Evolutionary conservation across 148 eudicot species (phyloP), one percentile per base, ranked within the genome.

Genomic region (Spergularia marina): DNA sequence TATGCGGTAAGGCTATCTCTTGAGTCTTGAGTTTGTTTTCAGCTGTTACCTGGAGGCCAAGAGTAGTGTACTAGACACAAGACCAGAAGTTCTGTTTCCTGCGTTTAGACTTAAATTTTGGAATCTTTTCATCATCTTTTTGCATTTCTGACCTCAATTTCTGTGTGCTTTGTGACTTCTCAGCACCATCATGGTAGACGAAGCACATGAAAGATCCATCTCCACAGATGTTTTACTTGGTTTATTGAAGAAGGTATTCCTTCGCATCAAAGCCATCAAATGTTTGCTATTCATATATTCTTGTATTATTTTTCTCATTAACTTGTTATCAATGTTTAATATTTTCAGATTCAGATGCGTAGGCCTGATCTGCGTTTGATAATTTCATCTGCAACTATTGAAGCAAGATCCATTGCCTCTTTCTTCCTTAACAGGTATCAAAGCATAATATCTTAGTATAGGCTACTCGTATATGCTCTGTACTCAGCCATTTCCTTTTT

Each of bases 131-230:
- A 36, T 5, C 17, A 12, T 49, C 51, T 7, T 30, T 12, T 39
- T 39, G 34, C 30, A 41, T 47, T 53, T 54, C 20, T 60, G 18
- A 55, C n/a, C 47, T 14, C 20, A 4, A 68, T 39, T 56, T 55
- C 64, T 65, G 49, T 68, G 59, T 71, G 68, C 63, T 14, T 5
- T 52, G 41, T 78, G 58, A 61, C 68, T 51, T 56, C 68, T 73
- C 80, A 96, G 99, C 83, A 91, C 92, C 44, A 85, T 96, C 82
- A 96, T 96, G 98, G 94, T 96, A 76, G 99, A 96, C 80, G 99
- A 96, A 88, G 99, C 99, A 80, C 99, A 96, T 82, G 99, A 96
- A 85, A 84, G 99, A 82, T 92, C 99, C 57, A 87, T 96, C 75
- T 85, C 99, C 58, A 96, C 99, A 1, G 98, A 96, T 82, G 86